Base-by-base conservation (phyloP, 257 asterid genomes). In the Fraxinus anomala region DNA sequence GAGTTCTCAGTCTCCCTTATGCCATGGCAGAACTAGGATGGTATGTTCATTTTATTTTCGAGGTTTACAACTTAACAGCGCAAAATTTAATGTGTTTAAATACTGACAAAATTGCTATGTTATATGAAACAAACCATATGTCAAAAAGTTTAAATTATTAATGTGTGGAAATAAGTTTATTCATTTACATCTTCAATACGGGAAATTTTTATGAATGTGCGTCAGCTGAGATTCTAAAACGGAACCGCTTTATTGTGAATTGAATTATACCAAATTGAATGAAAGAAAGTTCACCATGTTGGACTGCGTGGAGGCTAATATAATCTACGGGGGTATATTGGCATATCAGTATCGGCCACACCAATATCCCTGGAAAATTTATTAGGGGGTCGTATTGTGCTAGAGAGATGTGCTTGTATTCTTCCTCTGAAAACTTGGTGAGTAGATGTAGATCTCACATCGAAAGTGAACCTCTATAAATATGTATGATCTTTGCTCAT, bases 11-110 rank as follows among this genome's bases (percentile, higher is more conserved):
- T 30, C 83, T 80, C 16, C 83, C 83, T 70, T 74, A 69, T 40
- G 80, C 83, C 69, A 80, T 80, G 83, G 31, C 83, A 4, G 66
- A 75, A 4, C 80, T 80, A 24, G 83, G 83, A 37, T 80, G 83
- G 83, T 80, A 63, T 4, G 34, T 26, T 26, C 17, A 63, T 63
- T 63, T 26, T 63, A n/a, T 1, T 56, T 56, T 56, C 12, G 9
- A 56, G 66, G 7, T 56, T 56, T 49, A 49, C 14, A 16, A 49
- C n/a, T 14, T 49, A 47, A 39, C 9, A 39, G 13, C 14, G 14
- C 3, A 47, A 47, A 14, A 4, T 47, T 47, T 16, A 14, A 47
- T 0, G 19, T 13, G 54, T 44, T 44, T 44, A 44, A 11, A 42
- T 10, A 11, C 3, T 42, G 51, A 12, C 51, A 0, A 12, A 2